A percentile compares a stretch with the other conserved stretches of the same genome.
phyloP scores from a whole-genome alignment of 495 filamentous ascomycete species.

The Xylaria palmicola region DNA sequence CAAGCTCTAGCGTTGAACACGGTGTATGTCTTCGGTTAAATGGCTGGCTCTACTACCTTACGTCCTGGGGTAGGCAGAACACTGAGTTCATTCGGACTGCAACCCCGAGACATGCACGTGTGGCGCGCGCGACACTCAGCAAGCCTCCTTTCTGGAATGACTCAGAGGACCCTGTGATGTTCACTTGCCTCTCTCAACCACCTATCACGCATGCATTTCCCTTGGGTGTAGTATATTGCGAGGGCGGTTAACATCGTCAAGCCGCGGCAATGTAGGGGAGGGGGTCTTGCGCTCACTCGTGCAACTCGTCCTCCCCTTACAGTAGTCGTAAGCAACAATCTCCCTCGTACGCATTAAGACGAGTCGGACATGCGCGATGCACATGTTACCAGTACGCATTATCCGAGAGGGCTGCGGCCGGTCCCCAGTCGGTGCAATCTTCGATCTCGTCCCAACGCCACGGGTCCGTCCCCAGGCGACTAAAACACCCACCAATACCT shows the following conservation, averaged over 20 bases:
- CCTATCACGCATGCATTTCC: not conserved
- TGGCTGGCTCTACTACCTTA: too few species aligned
- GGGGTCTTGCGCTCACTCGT: not conserved
- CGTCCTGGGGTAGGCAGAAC: too few species aligned
- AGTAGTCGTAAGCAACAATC: too few species aligned
- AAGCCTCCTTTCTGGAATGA: not conserved
- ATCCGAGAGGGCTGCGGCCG: not conserved
- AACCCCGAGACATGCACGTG: not conserved
- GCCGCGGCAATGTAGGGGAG: not conserved
- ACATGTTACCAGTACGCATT: not conserved
- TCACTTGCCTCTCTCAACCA: not conserved
- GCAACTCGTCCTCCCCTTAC: too few species aligned
- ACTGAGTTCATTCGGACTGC: too few species aligned
- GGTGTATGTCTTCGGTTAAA: too few species aligned
- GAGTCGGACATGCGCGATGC: not conserved
- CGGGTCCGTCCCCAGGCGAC: constrained; percentile 3
- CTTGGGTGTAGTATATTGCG: not conserved
- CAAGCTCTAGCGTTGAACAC: too few species aligned
- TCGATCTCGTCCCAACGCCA: constrained; percentile 10
- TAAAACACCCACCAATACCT: not conserved
- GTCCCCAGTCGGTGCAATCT: constrained; percentile 2
- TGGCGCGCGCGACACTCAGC: not conserved
- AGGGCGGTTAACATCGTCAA: not conserved
- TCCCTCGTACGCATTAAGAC: not conserved
- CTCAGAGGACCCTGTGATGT: not conserved